Conservation (phyloP, 1,284 basidiomycete genomes). For the Naganishia albida region DNA sequence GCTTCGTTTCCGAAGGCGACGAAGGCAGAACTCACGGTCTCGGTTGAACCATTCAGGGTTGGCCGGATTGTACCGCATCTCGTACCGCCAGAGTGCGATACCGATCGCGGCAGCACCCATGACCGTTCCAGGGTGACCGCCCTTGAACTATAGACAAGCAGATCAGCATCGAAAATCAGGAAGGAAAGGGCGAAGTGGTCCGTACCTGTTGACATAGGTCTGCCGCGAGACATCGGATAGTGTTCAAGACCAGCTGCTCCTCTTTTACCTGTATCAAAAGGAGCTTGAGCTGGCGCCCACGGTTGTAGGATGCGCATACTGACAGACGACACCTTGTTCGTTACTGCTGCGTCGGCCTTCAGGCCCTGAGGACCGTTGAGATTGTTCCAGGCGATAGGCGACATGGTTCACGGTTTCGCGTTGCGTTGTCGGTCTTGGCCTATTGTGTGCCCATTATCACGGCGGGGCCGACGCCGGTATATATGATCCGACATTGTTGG, state of each 20-base stretch:
- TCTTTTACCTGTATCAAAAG: background rate
- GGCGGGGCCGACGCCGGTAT: too few relatives aligned
- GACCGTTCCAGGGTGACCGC: slow-evolving; percentile 55
- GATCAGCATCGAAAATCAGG: background rate
- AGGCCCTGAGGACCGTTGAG: background rate
- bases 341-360: slow-evolving; percentile 4
- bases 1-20: background rate
- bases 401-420: background rate
- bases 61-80: slow-evolving; percentile 48
- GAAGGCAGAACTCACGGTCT: slow-evolving; percentile 32
- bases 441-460: too few relatives aligned
- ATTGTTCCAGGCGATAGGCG: too few relatives aligned
- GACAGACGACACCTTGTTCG: slow-evolving; percentile 21
- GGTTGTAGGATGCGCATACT: background rate
- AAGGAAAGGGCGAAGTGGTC: too few relatives aligned
- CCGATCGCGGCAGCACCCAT: slow-evolving; percentile 52
- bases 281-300: too few relatives aligned
- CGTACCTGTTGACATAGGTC: slow-evolving; percentile 44
- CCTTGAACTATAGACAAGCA: slow-evolving; percentile 42
- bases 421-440: background rate
- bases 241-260: slow-evolving; percentile 45
- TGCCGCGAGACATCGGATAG: slow-evolving; percentile 50
- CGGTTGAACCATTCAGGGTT: slow-evolving; percentile 43
- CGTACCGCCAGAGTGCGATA: slow-evolving; percentile 43
- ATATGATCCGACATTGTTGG: too few relatives aligned